Conservation (phyloP, 73 alveolate genomes). For the Durusdinium trenchii region DNA sequence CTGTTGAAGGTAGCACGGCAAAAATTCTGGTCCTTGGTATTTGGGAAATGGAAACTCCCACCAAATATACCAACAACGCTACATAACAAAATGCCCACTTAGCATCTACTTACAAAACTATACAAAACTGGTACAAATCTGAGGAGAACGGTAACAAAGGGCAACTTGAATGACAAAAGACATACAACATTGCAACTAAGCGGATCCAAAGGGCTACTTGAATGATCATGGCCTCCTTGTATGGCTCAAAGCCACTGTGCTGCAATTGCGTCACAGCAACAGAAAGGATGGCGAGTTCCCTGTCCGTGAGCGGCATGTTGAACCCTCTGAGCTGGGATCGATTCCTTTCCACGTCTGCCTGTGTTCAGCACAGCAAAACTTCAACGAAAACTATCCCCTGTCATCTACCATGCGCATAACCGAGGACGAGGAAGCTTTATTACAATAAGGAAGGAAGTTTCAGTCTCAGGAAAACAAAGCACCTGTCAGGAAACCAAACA, state of each 20-base stretch:
- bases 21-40: constrained; percentile 5
- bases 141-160: neutral
- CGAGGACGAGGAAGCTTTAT: neutral
- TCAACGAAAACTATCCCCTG: neutral
- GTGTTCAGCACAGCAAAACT: neutral
- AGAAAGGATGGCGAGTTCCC: neutral
- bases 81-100: no score
- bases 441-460: no score
- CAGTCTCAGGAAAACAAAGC: no score
- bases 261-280: neutral
- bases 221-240: neutral
- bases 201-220: neutral
- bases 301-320: neutral
- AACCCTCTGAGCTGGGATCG: neutral
- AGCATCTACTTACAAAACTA: no score
- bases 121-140: no score
- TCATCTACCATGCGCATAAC: neutral
- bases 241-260: neutral
- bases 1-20: neutral
- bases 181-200: neutral
- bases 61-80: no score
- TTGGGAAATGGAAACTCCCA: neutral
- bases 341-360: neutral
- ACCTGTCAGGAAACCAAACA: no score
- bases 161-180: neutral